phyloP scores from a whole-genome alignment of 1,139 yeast species.

The Hansenula anomala region DNA sequence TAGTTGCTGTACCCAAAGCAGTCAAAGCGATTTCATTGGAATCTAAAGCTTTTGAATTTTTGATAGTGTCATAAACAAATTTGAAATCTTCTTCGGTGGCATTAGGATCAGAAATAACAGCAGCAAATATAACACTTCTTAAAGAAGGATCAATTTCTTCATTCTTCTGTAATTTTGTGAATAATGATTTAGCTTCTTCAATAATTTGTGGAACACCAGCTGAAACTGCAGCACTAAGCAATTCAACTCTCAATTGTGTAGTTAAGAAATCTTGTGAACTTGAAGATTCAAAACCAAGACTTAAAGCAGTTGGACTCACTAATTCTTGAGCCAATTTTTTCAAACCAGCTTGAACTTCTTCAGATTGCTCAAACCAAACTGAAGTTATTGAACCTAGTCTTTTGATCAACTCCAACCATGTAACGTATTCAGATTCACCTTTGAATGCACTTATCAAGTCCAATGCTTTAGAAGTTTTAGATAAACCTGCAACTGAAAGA shows the following conservation, averaged over 20 bases:
- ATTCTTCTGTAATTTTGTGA: constrained; percentile 34
- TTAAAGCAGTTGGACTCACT: constrained; percentile 37
- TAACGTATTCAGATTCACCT: constrained; percentile 50
- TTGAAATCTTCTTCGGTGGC: constrained; percentile 43
- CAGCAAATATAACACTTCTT: constrained; percentile 46
- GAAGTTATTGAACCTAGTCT: constrained; percentile 38
- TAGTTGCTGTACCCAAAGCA: constrained; percentile 55
- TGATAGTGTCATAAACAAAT: constrained; percentile 43
- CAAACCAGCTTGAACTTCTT: constrained; percentile 33
- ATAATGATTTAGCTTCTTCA: constrained; percentile 38
- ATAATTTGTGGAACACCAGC: constrained; percentile 46
- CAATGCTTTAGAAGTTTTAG: constrained; percentile 45
- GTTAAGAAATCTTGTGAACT: constrained; percentile 40
- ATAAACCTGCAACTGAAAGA: constrained; percentile 56
- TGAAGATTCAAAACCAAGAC: constrained; percentile 31
- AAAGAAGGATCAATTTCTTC: constrained; percentile 51
- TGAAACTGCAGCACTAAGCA: constrained; percentile 49
- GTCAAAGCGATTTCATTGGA: constrained; percentile 60
- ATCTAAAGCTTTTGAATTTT: constrained; percentile 57
- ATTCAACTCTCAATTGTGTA: constrained; percentile 45
- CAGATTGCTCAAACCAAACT: constrained; percentile 44
- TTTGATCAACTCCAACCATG: constrained; percentile 59
- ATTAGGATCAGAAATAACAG: constrained; percentile 37
- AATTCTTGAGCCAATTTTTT: constrained; percentile 36
- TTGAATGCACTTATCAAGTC: constrained; percentile 38